Evolutionary conservation across 345 rosid species (phyloP).

Genomic region (Alliaria petiolata): DNA sequence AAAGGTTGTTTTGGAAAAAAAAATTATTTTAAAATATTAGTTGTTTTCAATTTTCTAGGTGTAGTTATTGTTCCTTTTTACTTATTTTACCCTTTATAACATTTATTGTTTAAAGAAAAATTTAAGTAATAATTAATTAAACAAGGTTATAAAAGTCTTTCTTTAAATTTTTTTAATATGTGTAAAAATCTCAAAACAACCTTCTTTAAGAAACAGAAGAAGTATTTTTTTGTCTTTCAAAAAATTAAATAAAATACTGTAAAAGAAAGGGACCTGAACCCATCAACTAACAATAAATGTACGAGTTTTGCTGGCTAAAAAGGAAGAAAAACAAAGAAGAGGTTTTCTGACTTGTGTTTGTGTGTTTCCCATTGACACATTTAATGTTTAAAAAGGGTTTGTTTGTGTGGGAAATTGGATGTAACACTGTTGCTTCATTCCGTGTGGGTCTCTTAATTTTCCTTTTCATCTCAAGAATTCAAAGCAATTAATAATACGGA

Average conservation of each 20-base stretch:
- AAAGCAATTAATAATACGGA: constrained; percentile 3
- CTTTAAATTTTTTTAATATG: no score
- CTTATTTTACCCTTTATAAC: no score
- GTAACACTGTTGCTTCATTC: constrained; percentile 20
- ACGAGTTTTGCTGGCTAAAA: not conserved
- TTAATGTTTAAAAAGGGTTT: not conserved
- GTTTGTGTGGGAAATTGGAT: constrained; percentile 23
- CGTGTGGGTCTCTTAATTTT: constrained; percentile 24
- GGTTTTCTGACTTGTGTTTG: not conserved
- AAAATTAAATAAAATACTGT: not conserved
- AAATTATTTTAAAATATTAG: no score
- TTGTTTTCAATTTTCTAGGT: no score
- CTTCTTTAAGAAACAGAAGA: no score
- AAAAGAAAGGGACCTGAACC: not conserved
- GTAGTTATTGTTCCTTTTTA: no score
- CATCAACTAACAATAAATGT: not conserved
- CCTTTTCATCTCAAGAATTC: not conserved
- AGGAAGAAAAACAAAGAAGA: not conserved
- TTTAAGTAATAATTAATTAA: no score
- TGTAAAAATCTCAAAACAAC: no score
- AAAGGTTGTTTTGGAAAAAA: no score
- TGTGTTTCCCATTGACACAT: constrained; percentile 14
- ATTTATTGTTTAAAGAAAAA: no score
- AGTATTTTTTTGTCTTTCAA: not conserved
- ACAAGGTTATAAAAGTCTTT: no score